Evolutionary conservation across 2,329 filamentous ascomycete species (phyloP).

Genomic region (Trichophyton benhamiae): DNA sequence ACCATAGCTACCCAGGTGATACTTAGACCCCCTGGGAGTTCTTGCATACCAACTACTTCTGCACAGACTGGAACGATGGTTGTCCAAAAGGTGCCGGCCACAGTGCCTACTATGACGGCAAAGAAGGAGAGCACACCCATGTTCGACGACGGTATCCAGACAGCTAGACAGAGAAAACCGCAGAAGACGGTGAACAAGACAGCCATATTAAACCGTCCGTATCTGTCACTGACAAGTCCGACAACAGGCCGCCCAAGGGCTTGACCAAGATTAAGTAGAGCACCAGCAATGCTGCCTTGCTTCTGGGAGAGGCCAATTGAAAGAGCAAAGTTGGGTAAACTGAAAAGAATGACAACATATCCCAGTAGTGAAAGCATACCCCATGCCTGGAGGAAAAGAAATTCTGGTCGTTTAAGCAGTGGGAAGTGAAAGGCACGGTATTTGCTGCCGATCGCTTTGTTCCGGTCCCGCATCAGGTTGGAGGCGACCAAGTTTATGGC

Average conservation of each 20-base stretch:
- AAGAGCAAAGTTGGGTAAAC: constrained; percentile 49
- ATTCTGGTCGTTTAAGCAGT: constrained; percentile 43
- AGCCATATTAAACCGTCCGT: constrained; percentile 53
- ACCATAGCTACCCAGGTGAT: constrained; percentile 49
- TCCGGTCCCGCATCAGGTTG: constrained; percentile 46
- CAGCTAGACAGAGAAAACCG: constrained; percentile 46
- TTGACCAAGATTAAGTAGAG: constrained; percentile 52
- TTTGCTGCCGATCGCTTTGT: constrained; percentile 42
- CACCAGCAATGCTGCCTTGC: constrained; percentile 51
- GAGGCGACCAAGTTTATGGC: constrained; percentile 41
- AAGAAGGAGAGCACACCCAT: constrained; percentile 50
- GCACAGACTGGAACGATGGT: constrained; percentile 47
- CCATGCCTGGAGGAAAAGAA: constrained; percentile 46
- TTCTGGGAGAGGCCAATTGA: constrained; percentile 46
- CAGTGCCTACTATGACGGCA: constrained; percentile 44
- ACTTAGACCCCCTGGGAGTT: constrained; percentile 45
- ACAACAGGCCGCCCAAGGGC: constrained; percentile 45
- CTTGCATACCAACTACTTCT: constrained; percentile 48
- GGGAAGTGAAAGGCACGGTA: constrained; percentile 42
- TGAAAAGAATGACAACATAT: constrained; percentile 54
- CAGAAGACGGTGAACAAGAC: constrained; percentile 42
- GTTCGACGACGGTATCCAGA: constrained; percentile 50
- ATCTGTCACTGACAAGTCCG: constrained; percentile 49
- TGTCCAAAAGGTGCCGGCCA: constrained; percentile 49
- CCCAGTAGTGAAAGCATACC: constrained; percentile 52